These are phyloP conservation scores for Paramecium biaurelia DNA, from an alignment of 73 alveolate genomes.

Conservation along the genomic window DNA sequence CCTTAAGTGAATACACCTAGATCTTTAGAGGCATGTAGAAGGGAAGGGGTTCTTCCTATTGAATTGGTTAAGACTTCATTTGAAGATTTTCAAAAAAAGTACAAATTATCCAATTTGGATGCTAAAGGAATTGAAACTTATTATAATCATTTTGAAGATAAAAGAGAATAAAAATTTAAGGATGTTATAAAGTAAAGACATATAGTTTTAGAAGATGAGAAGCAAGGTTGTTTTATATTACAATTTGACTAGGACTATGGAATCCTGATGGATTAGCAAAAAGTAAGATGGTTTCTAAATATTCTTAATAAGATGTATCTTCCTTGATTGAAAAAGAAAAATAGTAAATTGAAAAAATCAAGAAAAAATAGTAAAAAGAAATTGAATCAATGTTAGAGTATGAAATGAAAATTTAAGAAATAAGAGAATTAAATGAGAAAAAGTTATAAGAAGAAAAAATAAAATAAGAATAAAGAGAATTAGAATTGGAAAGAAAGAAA, in stretches of 20 bases:
- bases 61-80: neutral
- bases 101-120: neutral
- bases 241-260: neutral
- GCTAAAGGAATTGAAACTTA: constrained; percentile 12
- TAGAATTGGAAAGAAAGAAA: constrained; percentile 24
- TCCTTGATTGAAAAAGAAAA: constrained; percentile 25
- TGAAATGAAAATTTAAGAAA: constrained; percentile 22
- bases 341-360: neutral
- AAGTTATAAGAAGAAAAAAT: constrained; percentile 2
- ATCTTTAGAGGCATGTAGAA: neutral
- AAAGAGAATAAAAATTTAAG: constrained; percentile 29
- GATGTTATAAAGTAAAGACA: neutral
- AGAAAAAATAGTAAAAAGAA: neutral
- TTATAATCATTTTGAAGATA: constrained; percentile 41
- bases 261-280: neutral
- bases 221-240: neutral
- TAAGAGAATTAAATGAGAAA: constrained; percentile 10
- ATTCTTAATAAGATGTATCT: neutral
- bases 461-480: constrained; percentile 18
- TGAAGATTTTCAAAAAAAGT: constrained; percentile 1
- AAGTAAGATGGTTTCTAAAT: constrained; percentile 27
- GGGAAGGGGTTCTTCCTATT: neutral
- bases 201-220: neutral
- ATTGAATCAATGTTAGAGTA: neutral
- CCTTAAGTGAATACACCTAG: neutral